Conservation (phyloP, 2,329 filamentous ascomycete species). For the Penicillium paneum region DNA sequence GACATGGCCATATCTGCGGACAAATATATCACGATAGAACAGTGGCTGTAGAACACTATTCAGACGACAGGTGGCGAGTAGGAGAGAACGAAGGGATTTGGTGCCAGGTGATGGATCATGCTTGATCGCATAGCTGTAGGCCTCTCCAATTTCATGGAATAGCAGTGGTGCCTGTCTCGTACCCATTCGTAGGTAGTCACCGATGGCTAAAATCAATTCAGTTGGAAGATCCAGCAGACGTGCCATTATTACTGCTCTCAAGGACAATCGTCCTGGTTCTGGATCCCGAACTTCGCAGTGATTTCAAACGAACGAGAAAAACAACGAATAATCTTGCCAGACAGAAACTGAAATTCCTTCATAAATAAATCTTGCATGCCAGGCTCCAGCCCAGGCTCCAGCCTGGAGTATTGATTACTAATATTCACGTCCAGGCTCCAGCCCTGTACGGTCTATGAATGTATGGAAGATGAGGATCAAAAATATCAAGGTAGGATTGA, state of each 20-base stretch:
- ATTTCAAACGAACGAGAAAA: not conserved
- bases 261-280: not conserved
- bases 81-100: conserved; percentile 6
- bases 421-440: not conserved
- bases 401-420: not conserved
- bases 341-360: not conserved
- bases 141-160: conserved; percentile 1
- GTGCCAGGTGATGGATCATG: not conserved
- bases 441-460: not conserved
- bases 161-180: not conserved
- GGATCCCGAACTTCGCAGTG: not conserved
- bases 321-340: not conserved
- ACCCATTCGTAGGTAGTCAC: conserved; percentile 5
- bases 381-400: not conserved
- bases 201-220: conserved; percentile 6
- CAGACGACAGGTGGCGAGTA: not conserved
- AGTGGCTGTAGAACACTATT: not conserved
- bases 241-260: conserved; percentile 1
- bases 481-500: too few relatives aligned
- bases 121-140: not conserved
- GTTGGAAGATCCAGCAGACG: conserved; percentile 8
- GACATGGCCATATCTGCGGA: not conserved
- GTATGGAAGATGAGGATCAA: too few relatives aligned
- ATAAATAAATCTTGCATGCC: not conserved
- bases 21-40: conserved; percentile 9